Evolutionary conservation across 2,329 filamentous ascomycete genomes (phyloP), one percentile per base, ranked within the genome.

Genomic region (Cytospora paraplurivora): DNA sequence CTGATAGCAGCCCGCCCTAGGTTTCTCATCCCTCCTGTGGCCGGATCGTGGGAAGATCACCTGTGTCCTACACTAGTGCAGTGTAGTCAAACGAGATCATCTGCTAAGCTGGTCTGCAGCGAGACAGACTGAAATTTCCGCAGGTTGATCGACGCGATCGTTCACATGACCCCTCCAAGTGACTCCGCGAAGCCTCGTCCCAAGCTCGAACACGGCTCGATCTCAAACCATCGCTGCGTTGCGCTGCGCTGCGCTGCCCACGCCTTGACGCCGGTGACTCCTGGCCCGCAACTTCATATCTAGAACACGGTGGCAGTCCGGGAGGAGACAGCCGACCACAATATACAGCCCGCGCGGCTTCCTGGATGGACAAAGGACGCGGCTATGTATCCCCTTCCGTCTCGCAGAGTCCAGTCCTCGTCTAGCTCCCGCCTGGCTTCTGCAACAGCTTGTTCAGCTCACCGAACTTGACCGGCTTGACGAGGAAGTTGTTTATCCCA

Each of bases 401-500:
- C n/a, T 47, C 11, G 41, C 7, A 19, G 17, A 37, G n/a, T 47
- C 7, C 41, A 47, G n/a, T 5, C 35, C 6, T 13, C 8, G 6
- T 47, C 41, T 19, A 47, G 41, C 41, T 47, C 11, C 44, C 44
- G 21, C n/a, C 17, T 21, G 44, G 44, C 6, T 44, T 49, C 6
- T 35, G 64, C 15, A 74, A 69, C 7, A 79, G 68, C 33, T 75
- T 75, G 65, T 79, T 77, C 37, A 82, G 65, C 62, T 81, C 76
- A 0, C 74, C 74, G 54, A 81, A 73, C 7, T 76, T 70, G 8
- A 84, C 79, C 0, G 82, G 82, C 70, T 84, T 84, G 17, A 81
- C 80, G 58, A 84, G 64, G 63, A 82, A 83, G 1, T 82, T 62
- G 67, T 85, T 80, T 21, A 84, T 77, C 0, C 82, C 82, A 21